Evolutionary conservation across 2,329 filamentous ascomycete genomes (phyloP).

Genomic region (Shiraia bambusicola): DNA sequence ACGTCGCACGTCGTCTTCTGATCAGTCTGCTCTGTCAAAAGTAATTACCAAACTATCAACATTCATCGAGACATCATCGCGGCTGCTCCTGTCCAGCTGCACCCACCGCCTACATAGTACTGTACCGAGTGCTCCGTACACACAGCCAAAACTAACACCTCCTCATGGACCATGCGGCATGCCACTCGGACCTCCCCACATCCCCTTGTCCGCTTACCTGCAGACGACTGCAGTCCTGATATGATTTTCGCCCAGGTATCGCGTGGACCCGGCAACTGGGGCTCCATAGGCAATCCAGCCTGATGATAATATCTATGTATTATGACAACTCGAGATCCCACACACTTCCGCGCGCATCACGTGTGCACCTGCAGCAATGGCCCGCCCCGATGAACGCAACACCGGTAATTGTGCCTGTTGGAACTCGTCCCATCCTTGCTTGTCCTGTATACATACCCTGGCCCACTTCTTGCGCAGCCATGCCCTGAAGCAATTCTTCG

Average conservation of each 20-base stretch:
- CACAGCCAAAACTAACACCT: too few relatives aligned
- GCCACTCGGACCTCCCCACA: constrained; percentile 16
- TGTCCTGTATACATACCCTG: too few relatives aligned
- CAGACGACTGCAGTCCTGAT: constrained; percentile 20
- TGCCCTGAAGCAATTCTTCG: too few relatives aligned
- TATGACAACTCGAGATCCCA: constrained; percentile 31
- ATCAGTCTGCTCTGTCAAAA: too few relatives aligned
- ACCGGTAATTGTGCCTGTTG: too few relatives aligned
- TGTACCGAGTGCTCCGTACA: too few relatives aligned
- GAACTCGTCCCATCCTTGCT: too few relatives aligned
- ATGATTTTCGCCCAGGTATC: constrained; percentile 35
- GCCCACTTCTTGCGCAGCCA: too few relatives aligned
- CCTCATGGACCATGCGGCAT: too few relatives aligned
- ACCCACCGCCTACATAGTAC: too few relatives aligned
- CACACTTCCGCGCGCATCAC: constrained; percentile 21
- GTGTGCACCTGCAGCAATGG: constrained; percentile 15
- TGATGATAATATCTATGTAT: too few relatives aligned
- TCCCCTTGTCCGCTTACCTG: constrained; percentile 16
- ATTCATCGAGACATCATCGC: constrained; percentile 14
- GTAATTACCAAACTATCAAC: neutral
- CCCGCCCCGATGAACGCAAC: constrained; percentile 1
- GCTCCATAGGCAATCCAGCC: too few relatives aligned
- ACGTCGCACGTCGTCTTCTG: constrained; percentile 3
- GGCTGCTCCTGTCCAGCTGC: constrained; percentile 24
- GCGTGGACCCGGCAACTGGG: constrained; percentile 33